Evolutionary conservation across 2,329 filamentous ascomycete genomes (phyloP).

Genomic region (Xylogone sp.): DNA sequence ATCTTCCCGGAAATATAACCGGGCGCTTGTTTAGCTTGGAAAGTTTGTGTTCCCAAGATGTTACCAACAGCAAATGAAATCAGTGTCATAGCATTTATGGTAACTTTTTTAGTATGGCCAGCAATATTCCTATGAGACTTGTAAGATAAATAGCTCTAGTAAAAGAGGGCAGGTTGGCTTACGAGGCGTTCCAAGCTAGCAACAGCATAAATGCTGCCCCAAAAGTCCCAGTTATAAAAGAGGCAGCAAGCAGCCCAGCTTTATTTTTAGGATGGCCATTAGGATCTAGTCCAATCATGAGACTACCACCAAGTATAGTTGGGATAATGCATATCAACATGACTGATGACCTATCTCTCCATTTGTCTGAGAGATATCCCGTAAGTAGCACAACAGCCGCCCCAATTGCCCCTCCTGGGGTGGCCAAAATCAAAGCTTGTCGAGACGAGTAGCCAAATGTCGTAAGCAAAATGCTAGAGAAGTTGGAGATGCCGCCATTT

Average conservation of each 20-base stretch:
- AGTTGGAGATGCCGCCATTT: conserved; percentile 54
- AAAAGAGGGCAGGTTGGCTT: not conserved
- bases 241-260: conserved; percentile 7
- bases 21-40: conserved; percentile 37
- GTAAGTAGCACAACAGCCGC: conserved; percentile 6
- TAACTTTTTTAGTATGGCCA: conserved; percentile 43
- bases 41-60: conserved; percentile 41
- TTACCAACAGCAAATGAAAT: conserved; percentile 39
- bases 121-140: conserved; percentile 34
- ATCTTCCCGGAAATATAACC: conserved; percentile 26
- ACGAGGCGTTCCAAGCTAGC: conserved; percentile 12
- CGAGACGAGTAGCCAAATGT: conserved; percentile 25
- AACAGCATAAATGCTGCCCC: conserved; percentile 11
- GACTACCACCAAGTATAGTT: conserved; percentile 6
- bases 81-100: conserved; percentile 37
- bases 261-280: conserved; percentile 11
- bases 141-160: conserved; percentile 17
- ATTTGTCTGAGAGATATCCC: conserved; percentile 11
- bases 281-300: conserved; percentile 12
- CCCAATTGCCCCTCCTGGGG: conserved; percentile 10
- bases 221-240: conserved; percentile 11
- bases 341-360: conserved; percentile 12
- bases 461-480: conserved; percentile 26
- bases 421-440: conserved; percentile 8
- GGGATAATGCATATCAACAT: conserved; percentile 11